These are phyloP conservation scores for Fusarium brachygibbosum DNA, from an alignment of 2,329 filamentous ascomycete species.

Conservation along the genomic window DNA sequence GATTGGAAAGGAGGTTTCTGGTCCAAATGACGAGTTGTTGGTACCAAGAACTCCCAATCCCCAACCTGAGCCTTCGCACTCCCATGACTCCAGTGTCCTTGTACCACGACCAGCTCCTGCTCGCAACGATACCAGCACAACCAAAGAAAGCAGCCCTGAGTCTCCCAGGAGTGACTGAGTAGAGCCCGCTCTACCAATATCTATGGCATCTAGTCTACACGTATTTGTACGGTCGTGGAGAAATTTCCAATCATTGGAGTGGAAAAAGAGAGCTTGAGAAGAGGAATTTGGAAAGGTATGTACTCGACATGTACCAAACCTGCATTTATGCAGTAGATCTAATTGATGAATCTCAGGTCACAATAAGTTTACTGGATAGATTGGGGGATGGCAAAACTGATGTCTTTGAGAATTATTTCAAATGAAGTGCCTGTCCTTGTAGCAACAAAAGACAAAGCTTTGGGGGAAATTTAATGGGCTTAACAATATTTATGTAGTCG, in stretches of 20 bases:
- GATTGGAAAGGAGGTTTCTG: neutral
- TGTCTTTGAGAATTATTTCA: constrained; percentile 2
- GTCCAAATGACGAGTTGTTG: neutral
- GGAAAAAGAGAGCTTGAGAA: neutral
- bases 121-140: neutral
- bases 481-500: neutral
- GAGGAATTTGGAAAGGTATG: neutral
- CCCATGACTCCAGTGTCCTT: neutral
- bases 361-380: neutral
- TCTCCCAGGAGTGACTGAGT: neutral
- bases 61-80: neutral
- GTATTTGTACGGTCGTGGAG: neutral
- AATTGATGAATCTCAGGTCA: neutral
- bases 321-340: neutral
- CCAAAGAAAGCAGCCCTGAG: neutral
- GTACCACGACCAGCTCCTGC: neutral
- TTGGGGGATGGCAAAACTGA: too few relatives aligned
- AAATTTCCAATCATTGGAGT: neutral
- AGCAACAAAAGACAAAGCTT: neutral
- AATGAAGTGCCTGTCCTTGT: neutral
- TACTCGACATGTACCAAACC: neutral
- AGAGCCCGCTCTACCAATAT: neutral
- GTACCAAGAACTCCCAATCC: neutral
- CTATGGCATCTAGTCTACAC: neutral
- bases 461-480: neutral